Conservation (phyloP, 1,139 yeast species). For the Wickerhamomyces sp. region DNA sequence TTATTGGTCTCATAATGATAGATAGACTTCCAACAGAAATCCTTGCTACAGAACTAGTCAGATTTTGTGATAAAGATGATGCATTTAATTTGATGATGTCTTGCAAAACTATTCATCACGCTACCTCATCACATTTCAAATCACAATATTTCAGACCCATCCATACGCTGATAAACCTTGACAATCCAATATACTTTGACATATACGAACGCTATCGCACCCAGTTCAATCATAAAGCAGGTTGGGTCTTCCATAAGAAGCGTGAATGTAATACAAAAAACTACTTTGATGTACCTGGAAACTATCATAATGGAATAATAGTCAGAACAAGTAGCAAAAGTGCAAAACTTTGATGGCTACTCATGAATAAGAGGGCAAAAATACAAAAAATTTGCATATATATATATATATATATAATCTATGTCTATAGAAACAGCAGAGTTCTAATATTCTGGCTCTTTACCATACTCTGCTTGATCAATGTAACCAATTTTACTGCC, state of each 20-base stretch:
- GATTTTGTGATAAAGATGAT: slow-evolving; percentile 13
- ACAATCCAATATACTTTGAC: slow-evolving; percentile 18
- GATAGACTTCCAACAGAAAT: slow-evolving; percentile 21
- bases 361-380: too few relatives aligned
- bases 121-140: slow-evolving; percentile 12
- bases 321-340: neutral
- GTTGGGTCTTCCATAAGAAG: slow-evolving; percentile 11
- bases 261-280: slow-evolving; percentile 10
- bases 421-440: neutral
- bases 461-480: slow-evolving; percentile 20
- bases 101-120: slow-evolving; percentile 15
- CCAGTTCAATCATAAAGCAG: slow-evolving; percentile 5
- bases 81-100: slow-evolving; percentile 18
- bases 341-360: slow-evolving; percentile 3
- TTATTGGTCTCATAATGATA: slow-evolving; percentile 10
- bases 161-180: slow-evolving; percentile 15
- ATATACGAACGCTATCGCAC: slow-evolving; percentile 6
- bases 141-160: slow-evolving; percentile 8
- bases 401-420: neutral
- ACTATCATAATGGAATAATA: slow-evolving; percentile 2
- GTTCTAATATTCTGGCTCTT: neutral
- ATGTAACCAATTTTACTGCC: slow-evolving; percentile 23
- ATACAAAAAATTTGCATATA: too few relatives aligned
- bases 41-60: slow-evolving; percentile 14
- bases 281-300: slow-evolving; percentile 12